These are phyloP conservation scores for Auriculariales sp. DNA, from an alignment of 768 basidiomycete species.

Conservation along the genomic window DNA sequence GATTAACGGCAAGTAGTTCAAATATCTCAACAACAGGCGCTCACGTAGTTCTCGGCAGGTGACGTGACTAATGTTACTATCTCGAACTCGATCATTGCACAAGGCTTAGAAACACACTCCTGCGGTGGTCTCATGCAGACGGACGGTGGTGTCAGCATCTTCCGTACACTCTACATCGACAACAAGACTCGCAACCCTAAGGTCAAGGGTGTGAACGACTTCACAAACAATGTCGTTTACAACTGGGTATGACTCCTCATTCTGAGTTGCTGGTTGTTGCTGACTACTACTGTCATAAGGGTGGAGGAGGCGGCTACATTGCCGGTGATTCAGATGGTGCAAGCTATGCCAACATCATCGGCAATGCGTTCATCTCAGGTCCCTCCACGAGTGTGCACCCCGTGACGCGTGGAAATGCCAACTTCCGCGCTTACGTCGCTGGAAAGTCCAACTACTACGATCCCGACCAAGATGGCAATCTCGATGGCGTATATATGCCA, in stretches of 20 bases:
- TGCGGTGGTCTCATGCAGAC: slow-evolving; percentile 24
- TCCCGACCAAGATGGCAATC: slow-evolving; percentile 14
- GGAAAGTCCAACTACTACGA: slow-evolving; percentile 23
- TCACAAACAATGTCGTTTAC: slow-evolving; percentile 22
- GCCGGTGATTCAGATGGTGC: slow-evolving; percentile 21
- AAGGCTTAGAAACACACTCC: slow-evolving; percentile 22
- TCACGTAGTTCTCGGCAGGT: no score
- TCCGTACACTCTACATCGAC: slow-evolving; percentile 23
- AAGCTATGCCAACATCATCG: slow-evolving; percentile 21
- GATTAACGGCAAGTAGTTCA: slow-evolving; percentile 21
- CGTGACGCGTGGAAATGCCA: slow-evolving; percentile 21
- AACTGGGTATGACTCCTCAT: not conserved
- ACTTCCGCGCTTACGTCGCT: slow-evolving; percentile 22
- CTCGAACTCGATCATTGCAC: slow-evolving; percentile 23
- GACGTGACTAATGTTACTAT: slow-evolving; percentile 23
- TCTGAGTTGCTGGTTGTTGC: not conserved
- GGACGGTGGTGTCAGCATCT: slow-evolving; percentile 21
- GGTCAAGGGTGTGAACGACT: slow-evolving; percentile 24
- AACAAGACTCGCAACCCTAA: slow-evolving; percentile 24
- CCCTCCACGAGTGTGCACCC: slow-evolving; percentile 18
- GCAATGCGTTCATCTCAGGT: slow-evolving; percentile 21
- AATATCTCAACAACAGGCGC: no score
- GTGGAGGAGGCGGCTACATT: slow-evolving; percentile 21
- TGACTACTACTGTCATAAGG: not conserved
- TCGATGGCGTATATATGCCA: slow-evolving; percentile 15